Evolutionary conservation across 2,329 filamentous ascomycete species (phyloP), one percentile per base, ranked within the genome.

Genomic region (Dothistroma pini): DNA sequence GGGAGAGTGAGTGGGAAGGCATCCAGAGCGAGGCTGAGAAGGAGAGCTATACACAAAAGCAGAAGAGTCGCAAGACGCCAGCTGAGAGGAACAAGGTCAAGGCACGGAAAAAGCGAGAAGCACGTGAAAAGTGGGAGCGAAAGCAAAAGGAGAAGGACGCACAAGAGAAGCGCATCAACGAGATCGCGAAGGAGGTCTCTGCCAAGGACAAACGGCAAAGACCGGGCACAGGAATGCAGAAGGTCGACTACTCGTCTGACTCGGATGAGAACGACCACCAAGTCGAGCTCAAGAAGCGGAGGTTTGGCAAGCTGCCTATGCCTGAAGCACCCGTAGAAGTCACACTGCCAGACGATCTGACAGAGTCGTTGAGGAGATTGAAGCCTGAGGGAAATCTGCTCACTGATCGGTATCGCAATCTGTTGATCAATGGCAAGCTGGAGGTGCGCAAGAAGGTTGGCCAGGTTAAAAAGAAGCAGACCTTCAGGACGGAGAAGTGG

Each of bases 361-460:
- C 79, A 67, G 80, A 82, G 59, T 81, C 79, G 0, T 71, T 82
- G 55, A 75, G 80, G 47, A 75, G 76, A 47, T 73, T 82, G 66
- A 96, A 93, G 76, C 95, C 95, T 0, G 95, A 99, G 76, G 95
- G 95, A n/a, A 97, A 97, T 73, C 79, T 97, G 44, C 81, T 99
- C 68, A 91, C 91, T 68, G 95, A 99, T 72, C 84, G 95, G 55
- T 97, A 96, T 80, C 83, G 95, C 64, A 97, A 86, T 75, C 81
- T 97, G 77, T 80, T 97, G 64, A 84, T 97, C 35, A 86, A 92
- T 65, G 95, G 95, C 62, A 96, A 95, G 78, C 78, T 99, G 63
- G 95, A 99, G 81, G 84, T 85, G 54, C 84, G 95, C 69, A 88
- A 88, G 74, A 87, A 88, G 56, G 85, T 93, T 60, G 84, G 88